Evolutionary conservation across 1,284 basidiomycete genomes (phyloP).

Genomic region (Puccinia horiana): DNA sequence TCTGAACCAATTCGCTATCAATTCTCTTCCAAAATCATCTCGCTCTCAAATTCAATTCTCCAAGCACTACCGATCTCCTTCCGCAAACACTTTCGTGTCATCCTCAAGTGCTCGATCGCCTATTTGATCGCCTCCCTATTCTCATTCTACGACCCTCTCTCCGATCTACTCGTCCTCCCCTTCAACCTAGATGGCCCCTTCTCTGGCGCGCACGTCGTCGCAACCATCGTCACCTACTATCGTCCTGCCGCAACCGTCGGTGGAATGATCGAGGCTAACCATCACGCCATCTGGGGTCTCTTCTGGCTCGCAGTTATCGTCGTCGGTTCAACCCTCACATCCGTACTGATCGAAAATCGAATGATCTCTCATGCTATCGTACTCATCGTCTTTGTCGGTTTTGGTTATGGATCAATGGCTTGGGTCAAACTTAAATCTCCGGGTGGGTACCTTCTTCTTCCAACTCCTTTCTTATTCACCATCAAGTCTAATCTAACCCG

Average conservation of each 20-base stretch:
- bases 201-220: conserved; percentile 54
- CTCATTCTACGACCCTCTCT: conserved; percentile 73
- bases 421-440: conserved; percentile 49
- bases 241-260: conserved; percentile 46
- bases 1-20: neutral
- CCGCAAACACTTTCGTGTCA: conserved; percentile 64
- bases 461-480: conserved; percentile 71
- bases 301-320: conserved; percentile 45
- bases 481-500: conserved; percentile 67
- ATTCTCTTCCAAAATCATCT: neutral
- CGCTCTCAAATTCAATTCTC: neutral
- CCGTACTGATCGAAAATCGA: conserved; percentile 32
- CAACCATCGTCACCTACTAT: conserved; percentile 49
- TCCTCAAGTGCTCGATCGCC: conserved; percentile 86
- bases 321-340: conserved; percentile 43
- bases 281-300: conserved; percentile 46
- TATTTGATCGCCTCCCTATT: conserved; percentile 89
- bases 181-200: conserved; percentile 55
- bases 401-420: conserved; percentile 40
- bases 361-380: conserved; percentile 46
- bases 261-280: conserved; percentile 47
- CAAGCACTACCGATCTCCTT: conserved; percentile 1
- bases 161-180: conserved; percentile 54
- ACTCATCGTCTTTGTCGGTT: conserved; percentile 47
- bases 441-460: neutral